Evolutionary conservation across 106 monocot genomes (phyloP).

Genomic region (Dioscorea zingiberensis): DNA sequence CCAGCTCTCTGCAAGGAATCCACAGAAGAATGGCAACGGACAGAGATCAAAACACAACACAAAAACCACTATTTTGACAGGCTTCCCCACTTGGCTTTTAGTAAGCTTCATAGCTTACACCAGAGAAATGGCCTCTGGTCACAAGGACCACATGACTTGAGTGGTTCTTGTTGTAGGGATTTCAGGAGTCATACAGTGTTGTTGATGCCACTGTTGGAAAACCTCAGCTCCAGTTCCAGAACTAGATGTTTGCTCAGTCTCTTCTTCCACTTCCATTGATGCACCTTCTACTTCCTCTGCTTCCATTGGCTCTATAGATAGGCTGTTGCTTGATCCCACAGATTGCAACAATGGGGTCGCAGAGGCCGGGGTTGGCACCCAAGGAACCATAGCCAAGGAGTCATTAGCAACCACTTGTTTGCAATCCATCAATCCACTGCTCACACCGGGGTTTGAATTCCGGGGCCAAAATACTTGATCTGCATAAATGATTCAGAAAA

Average conservation of each 20-base stretch:
- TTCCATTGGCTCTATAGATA: not conserved
- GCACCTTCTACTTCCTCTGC: not conserved
- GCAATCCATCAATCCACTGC: not conserved
- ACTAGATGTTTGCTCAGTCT: not conserved
- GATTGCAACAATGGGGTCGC: not conserved
- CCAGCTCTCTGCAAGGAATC: no score
- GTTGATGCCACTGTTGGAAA: not conserved
- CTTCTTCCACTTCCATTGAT: conserved; percentile 1
- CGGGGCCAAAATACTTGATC: not conserved
- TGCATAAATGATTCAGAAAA: no score
- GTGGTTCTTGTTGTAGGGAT: not conserved
- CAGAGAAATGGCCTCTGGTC: not conserved
- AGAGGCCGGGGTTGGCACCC: not conserved
- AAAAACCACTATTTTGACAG: no score
- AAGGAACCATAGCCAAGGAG: not conserved
- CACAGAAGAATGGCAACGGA: no score
- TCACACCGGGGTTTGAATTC: not conserved
- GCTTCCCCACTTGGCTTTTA: no score
- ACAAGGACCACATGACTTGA: not conserved
- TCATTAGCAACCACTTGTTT: not conserved
- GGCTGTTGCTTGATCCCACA: not conserved
- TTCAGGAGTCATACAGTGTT: not conserved
- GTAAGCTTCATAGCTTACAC: no score
- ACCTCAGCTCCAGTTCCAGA: not conserved
- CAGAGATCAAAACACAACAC: no score